Evolutionary conservation across 805 yeast genomes (phyloP).

Genomic region (Barnettozyma populi): DNA sequence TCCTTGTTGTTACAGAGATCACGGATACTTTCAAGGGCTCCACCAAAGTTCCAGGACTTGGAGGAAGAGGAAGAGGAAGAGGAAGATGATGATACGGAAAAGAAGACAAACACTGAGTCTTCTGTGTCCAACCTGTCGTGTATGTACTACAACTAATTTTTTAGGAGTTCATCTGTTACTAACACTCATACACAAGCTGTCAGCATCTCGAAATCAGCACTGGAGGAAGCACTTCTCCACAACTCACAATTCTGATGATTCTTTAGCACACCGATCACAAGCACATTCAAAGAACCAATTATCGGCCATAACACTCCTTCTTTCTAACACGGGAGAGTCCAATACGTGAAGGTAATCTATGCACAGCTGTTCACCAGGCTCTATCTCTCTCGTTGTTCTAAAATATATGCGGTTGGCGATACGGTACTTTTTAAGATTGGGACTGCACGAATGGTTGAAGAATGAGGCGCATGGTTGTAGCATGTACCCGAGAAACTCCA

Average conservation of each 20-base stretch:
- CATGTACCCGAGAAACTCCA: conserved; percentile 54
- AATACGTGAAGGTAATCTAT: conserved; percentile 55
- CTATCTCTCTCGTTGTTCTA: conserved; percentile 35
- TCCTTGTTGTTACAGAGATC: conserved; percentile 23
- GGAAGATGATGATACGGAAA: conserved; percentile 3
- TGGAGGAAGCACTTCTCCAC: conserved; percentile 37
- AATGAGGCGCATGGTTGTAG: conserved; percentile 59
- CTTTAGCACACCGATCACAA: conserved; percentile 39
- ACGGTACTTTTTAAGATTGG: conserved; percentile 47
- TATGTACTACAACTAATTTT: conserved; percentile 9
- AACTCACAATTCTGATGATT: conserved; percentile 26
- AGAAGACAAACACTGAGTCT: conserved; percentile 14
- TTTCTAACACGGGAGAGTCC: conserved; percentile 33
- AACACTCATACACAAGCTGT: conserved; percentile 14
- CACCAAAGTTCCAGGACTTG: conserved; percentile 14
- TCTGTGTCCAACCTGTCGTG: conserved; percentile 30
- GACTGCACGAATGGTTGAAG: conserved; percentile 62
- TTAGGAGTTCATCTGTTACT: background rate
- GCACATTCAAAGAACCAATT: conserved; percentile 59
- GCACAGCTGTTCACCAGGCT: conserved; percentile 44
- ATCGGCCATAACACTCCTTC: conserved; percentile 39
- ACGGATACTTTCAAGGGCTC: conserved; percentile 18
- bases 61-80: conserved; percentile 20
- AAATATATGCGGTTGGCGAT: conserved; percentile 36
- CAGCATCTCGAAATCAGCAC: conserved; percentile 35